phyloP scores from a whole-genome alignment of 495 filamentous ascomycete genomes.

The Tuber brumale region DNA sequence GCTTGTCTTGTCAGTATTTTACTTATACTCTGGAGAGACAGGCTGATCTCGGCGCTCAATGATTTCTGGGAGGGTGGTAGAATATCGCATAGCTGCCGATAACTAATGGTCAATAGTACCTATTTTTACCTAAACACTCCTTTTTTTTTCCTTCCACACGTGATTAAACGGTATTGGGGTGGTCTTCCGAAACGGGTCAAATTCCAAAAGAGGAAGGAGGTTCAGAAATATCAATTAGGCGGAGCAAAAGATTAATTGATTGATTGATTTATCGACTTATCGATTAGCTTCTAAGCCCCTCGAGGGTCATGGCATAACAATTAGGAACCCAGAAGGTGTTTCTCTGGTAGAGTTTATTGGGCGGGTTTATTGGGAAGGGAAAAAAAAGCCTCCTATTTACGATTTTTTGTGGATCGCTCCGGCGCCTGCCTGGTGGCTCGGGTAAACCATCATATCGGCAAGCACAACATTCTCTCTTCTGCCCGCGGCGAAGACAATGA shows the following conservation, averaged over 20 bases:
- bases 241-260: background rate
- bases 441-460: slow-evolving; percentile 85
- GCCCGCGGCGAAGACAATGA: slow-evolving; percentile 83
- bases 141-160: background rate
- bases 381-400: background rate
- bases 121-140: background rate
- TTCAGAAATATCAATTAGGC: background rate
- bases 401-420: slow-evolving; percentile 33
- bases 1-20: background rate
- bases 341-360: background rate
- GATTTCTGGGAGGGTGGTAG: background rate
- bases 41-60: background rate
- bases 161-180: background rate
- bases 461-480: slow-evolving; percentile 91
- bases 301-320: background rate
- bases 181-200: background rate
- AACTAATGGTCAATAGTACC: background rate
- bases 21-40: background rate
- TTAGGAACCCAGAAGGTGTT: background rate
- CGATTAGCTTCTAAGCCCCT: background rate
- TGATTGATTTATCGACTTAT: background rate
- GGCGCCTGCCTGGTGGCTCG: slow-evolving; percentile 73
- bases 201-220: background rate
- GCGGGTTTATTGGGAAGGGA: background rate
- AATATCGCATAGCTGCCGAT: background rate